Base-by-base conservation (phyloP, 495 filamentous ascomycete species). In the Podospora pseudoanserina region DNA sequence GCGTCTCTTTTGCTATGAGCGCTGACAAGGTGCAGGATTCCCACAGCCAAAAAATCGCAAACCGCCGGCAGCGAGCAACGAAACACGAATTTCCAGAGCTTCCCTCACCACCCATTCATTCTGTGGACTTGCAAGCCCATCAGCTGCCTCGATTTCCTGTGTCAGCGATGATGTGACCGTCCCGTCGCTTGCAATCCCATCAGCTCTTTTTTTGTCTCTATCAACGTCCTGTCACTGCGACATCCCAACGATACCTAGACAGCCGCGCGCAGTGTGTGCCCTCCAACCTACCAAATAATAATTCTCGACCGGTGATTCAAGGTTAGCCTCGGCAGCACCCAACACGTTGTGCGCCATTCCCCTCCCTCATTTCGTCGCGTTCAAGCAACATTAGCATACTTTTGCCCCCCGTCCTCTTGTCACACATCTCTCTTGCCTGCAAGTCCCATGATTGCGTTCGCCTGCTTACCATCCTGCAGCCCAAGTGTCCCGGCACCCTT, bases 121-220 rank as follows among this genome's bases (percentile, higher is more conserved):
- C 60, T n/a, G 32, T 64, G 26, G 23, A 18, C 28, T 58, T 67
- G 67, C 58, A 9, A 58, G 44, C 61, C 64, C 56, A 62, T 64
- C 68, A 61, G 60, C 65, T 58, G 57, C 66, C 34, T 30, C 55
- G 16, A 60, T 18, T 27, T 15, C 23, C 23, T 57, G 32, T 59
- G 3, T 67, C 61, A 72, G 68, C 75, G 72, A 78, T 78, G 70
- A 78, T 77, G 76, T 78, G 76, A 78, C 74, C 65, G 55, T 65
- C 54, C 58, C 62, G 20, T 64, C 70, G 62, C 68, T 60, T 65
- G 53, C 56, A 69, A 67, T 32, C 39, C 67, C 32, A 57, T 64
- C 65, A 67, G 60, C 64, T 66, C 62, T 67, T 44, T 63, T 61
- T 63, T 56, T 56, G 30, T 30, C 49, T 61, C 71, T 58, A 56